Percentiles rank a stretch among this genome's conserved stretches.
Evolutionary conservation across 2,329 filamentous ascomycete genomes (phyloP).

Genomic region (Exophiala oligosperma): DNA sequence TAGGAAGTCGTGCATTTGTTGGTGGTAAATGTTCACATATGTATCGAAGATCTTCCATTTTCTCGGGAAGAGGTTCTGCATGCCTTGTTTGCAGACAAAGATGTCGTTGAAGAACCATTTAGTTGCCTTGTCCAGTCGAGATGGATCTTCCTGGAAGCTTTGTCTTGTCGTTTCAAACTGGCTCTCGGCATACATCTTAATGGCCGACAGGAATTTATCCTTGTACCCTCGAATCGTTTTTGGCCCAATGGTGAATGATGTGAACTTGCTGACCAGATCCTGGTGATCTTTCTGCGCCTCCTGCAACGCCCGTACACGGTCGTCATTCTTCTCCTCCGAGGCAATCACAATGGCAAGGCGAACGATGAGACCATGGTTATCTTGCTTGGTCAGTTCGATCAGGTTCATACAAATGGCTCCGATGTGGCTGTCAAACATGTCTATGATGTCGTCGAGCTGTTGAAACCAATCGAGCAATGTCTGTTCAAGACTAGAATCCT

Average conservation of each 20-base stretch:
- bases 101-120: slow-evolving; percentile 99
- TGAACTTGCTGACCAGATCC: slow-evolving; percentile 88
- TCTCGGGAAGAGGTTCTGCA: slow-evolving; percentile 87
- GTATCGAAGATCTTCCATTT: slow-evolving; percentile 95
- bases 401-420: slow-evolving; percentile 85
- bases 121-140: slow-evolving; percentile 79
- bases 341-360: slow-evolving; percentile 89
- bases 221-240: slow-evolving; percentile 95
- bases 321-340: slow-evolving; percentile 94
- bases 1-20: slow-evolving; percentile 92
- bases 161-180: slow-evolving; percentile 72
- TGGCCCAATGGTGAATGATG: slow-evolving; percentile 90
- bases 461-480: slow-evolving; percentile 90
- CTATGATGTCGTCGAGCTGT: slow-evolving; percentile 80
- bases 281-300: slow-evolving; percentile 95
- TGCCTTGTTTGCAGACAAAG: slow-evolving; percentile 89
- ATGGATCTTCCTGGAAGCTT: slow-evolving; percentile 79
- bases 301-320: slow-evolving; percentile 84
- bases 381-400: slow-evolving; percentile 80
- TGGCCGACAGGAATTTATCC: slow-evolving; percentile 84
- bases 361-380: slow-evolving; percentile 87
- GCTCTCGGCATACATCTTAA: slow-evolving; percentile 69
- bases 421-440: slow-evolving; percentile 95
- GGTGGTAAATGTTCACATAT: slow-evolving; percentile 88
- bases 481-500: slow-evolving; percentile 71